phyloP scores from a whole-genome alignment of 169 alveolate species.

The Cryptosporidium felis region DNA sequence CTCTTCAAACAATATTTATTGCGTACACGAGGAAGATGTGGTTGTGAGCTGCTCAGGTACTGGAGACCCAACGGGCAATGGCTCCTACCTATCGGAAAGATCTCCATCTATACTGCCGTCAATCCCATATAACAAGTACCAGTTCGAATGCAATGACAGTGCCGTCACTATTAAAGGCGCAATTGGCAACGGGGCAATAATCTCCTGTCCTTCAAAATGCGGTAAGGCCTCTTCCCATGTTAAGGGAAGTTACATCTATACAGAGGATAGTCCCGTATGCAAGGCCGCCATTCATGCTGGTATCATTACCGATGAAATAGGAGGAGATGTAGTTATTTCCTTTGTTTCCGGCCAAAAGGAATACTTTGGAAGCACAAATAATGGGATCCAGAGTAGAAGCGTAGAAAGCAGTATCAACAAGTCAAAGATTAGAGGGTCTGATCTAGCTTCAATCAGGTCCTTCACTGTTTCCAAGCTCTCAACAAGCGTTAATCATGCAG shows the following conservation, averaged over 20 bases:
- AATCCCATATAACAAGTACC: conserved; percentile 49
- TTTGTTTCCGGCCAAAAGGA: conserved; percentile 68
- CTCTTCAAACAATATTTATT: conserved; percentile 57
- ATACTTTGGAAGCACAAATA: conserved; percentile 67
- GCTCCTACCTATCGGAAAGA: conserved; percentile 58
- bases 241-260: conserved; percentile 86
- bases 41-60: conserved; percentile 77
- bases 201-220: conserved; percentile 58
- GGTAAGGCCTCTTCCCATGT: conserved; percentile 71
- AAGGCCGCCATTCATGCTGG: conserved; percentile 80
- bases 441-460: neutral
- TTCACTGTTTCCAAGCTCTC: conserved; percentile 56
- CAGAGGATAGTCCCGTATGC: conserved; percentile 85
- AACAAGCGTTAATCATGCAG: neutral
- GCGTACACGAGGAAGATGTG: conserved; percentile 76
- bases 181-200: conserved; percentile 41
- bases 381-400: conserved; percentile 71
- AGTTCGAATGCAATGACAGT: conserved; percentile 62
- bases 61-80: conserved; percentile 80
- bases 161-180: conserved; percentile 54
- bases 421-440: conserved; percentile 64
- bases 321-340: conserved; percentile 55
- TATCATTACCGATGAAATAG: conserved; percentile 72
- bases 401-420: neutral
- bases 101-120: conserved; percentile 63